These are phyloP conservation scores for Skeletonema potamos DNA, from an alignment of 108 stramenopile species.

Conservation along the genomic window DNA sequence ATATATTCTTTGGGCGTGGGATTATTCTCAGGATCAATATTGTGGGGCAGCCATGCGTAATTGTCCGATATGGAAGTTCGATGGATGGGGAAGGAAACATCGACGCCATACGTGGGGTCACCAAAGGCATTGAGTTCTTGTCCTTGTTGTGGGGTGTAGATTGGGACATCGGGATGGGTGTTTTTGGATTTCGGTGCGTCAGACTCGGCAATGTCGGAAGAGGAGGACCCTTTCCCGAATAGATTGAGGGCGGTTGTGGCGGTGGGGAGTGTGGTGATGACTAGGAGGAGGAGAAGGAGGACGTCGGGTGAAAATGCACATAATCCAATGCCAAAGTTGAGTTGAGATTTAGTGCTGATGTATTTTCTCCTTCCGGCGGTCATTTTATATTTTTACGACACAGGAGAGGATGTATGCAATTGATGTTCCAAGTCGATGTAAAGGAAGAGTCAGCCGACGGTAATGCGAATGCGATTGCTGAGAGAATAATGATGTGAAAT, in stretches of 20 bases:
- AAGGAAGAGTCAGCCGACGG: no score
- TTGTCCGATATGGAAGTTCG: slow-evolving; percentile 56
- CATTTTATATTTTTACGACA: no score
- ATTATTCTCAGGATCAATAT: slow-evolving; percentile 45
- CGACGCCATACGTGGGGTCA: slow-evolving; percentile 73
- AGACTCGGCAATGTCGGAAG: neutral
- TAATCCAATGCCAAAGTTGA: neutral
- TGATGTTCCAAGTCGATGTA: no score
- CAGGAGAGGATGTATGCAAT: no score
- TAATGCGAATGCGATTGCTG: no score
- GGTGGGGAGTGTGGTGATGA: neutral
- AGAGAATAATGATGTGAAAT: neutral
- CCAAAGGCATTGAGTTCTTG: slow-evolving; percentile 29
- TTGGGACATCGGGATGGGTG: neutral
- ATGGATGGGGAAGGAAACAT: slow-evolving; percentile 86
- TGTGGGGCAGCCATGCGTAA: slow-evolving; percentile 84
- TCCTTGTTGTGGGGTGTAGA: neutral
- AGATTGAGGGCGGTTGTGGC: neutral
- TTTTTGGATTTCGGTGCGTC: neutral
- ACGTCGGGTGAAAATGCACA: no score
- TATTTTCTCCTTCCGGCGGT: neutral
- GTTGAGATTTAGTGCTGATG: no score
- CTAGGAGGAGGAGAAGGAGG: neutral
- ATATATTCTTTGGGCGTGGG: slow-evolving; percentile 54
- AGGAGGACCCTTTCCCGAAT: neutral